Percentiles rank a stretch among this genome's conserved stretches.
Conservation (phyloP, 75 land plant species). For the Pinus tabuliformis region DNA sequence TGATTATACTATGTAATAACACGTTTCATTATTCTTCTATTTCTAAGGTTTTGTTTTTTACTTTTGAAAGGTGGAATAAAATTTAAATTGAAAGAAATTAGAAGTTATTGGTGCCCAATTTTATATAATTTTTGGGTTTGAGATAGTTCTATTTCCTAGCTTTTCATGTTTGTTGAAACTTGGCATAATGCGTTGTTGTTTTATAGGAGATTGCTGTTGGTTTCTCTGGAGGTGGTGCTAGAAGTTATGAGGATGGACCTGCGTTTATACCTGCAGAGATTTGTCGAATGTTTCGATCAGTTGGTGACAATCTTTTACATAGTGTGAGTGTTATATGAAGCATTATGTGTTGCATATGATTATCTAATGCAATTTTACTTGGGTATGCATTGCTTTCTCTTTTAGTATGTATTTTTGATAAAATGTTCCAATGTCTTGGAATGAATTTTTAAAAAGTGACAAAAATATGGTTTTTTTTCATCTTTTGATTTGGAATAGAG, state of each 20-base stretch:
- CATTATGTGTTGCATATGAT: neutral
- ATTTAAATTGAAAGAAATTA: neutral
- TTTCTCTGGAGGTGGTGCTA: constrained; percentile 83
- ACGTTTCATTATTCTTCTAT: neutral
- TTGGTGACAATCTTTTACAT: constrained; percentile 78
- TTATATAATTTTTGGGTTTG: neutral
- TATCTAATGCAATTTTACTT: neutral
- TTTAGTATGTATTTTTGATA: neutral
- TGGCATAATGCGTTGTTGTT: neutral
- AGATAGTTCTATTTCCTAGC: neutral
- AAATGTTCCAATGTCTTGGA: neutral
- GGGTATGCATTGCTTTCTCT: neutral
- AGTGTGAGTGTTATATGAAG: constrained; percentile 38
- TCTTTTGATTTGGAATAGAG: too few species aligned
- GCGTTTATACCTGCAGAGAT: constrained; percentile 94
- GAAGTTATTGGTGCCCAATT: neutral
- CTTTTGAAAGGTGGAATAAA: neutral
- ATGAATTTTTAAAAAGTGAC: too few species aligned
- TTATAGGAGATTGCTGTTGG: constrained; percentile 81
- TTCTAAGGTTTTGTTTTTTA: neutral
- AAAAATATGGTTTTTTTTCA: too few species aligned
- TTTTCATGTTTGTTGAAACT: neutral
- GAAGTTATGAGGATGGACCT: constrained; percentile 80
- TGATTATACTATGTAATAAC: neutral
- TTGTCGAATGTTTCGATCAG: constrained; percentile 70